A percentile compares a stretch with the other conserved stretches of the same genome.
These are phyloP conservation scores for Lizonia empirigonia DNA, from an alignment of 2,329 filamentous ascomycete genomes.

Conservation along the genomic window DNA sequence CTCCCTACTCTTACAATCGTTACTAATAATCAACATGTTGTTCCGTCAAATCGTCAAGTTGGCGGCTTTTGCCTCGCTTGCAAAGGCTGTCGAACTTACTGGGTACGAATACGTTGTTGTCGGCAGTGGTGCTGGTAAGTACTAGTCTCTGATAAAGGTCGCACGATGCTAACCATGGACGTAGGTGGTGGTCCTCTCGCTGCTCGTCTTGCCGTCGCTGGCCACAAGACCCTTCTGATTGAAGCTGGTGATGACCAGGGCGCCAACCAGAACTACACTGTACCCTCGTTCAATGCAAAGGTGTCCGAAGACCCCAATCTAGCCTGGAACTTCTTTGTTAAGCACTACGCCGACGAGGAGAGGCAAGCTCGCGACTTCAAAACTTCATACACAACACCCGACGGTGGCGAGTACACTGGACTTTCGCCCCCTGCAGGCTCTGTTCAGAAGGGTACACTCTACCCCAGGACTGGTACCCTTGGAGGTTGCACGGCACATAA, in stretches of 20 bases:
- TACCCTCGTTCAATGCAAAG: conserved; percentile 60
- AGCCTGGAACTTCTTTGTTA: conserved; percentile 69
- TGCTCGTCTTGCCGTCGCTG: conserved; percentile 63
- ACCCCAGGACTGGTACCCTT: conserved; percentile 62
- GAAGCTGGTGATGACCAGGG: conserved; percentile 66
- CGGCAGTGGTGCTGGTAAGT: conserved; percentile 52
- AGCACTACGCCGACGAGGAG: conserved; percentile 62
- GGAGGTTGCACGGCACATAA: conserved; percentile 68
- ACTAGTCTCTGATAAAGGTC: background rate
- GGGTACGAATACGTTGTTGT: conserved; percentile 68
- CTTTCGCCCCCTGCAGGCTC: conserved; percentile 60
- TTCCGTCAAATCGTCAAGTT: conserved; percentile 27
- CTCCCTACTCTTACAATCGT: conserved; percentile 8
- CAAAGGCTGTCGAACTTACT: conserved; percentile 36
- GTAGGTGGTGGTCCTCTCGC: conserved; percentile 44
- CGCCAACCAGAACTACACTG: conserved; percentile 56
- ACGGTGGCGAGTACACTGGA: conserved; percentile 54
- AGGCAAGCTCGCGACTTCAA: conserved; percentile 64
- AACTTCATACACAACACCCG: conserved; percentile 58
- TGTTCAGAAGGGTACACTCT: conserved; percentile 59
- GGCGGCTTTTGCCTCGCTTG: conserved; percentile 30
- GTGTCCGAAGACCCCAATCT: conserved; percentile 62
- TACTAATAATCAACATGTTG: conserved; percentile 26
- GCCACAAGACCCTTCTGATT: conserved; percentile 65
- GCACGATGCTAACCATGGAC: background rate